These are phyloP conservation scores for Ceratobasidium sp. DNA, from an alignment of 1,284 basidiomycete species.

Conservation along the genomic window DNA sequence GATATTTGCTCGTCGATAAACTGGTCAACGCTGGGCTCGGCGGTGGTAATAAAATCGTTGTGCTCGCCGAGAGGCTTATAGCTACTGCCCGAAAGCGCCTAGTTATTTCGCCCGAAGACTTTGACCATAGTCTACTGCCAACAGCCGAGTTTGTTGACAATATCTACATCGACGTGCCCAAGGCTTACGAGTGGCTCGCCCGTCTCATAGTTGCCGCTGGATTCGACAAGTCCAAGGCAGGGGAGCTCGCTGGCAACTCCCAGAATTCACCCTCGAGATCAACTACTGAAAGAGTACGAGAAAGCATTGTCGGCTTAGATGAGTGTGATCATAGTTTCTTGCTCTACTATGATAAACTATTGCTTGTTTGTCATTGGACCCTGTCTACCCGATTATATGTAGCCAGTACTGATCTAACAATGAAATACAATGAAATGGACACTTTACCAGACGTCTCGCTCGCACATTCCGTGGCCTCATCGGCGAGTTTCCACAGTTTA, in stretches of 20 bases:
- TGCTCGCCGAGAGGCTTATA: constrained; percentile 76
- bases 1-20: constrained; percentile 72
- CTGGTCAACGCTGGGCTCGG: constrained; percentile 75
- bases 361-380: too few species aligned
- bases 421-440: too few species aligned
- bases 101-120: constrained; percentile 61
- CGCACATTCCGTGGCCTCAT: too few species aligned
- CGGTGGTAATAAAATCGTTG: constrained; percentile 83
- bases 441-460: too few species aligned
- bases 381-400: too few species aligned
- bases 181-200: constrained; percentile 79
- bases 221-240: constrained; percentile 59
- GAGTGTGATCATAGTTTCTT: too few species aligned
- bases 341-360: too few species aligned
- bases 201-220: constrained; percentile 72
- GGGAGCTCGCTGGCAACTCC: constrained; percentile 54
- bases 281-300: constrained; percentile 45
- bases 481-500: too few species aligned
- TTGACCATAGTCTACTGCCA: constrained; percentile 70
- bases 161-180: constrained; percentile 86
- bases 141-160: constrained; percentile 83
- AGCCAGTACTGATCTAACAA: too few species aligned
- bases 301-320: constrained; percentile 33
- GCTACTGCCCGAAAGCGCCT: constrained; percentile 60
- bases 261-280: constrained; percentile 44